These are phyloP conservation scores for Magnaporthales sp. DNA, from an alignment of 2,329 filamentous ascomycete species.

Conservation along the genomic window DNA sequence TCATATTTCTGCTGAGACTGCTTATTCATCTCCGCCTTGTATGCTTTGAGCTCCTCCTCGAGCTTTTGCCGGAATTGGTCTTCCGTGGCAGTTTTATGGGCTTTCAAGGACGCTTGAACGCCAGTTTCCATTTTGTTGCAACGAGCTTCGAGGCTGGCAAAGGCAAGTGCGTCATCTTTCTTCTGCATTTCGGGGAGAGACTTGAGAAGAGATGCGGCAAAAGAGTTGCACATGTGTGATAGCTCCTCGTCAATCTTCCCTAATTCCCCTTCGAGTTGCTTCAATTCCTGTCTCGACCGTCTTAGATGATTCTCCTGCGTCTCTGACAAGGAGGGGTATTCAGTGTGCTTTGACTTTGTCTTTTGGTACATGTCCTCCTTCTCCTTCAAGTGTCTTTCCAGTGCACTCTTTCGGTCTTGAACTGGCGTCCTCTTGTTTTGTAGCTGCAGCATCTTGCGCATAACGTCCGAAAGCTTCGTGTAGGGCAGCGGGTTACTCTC, in stretches of 20 bases:
- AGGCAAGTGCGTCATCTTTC: neutral
- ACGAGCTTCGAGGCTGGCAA: neutral
- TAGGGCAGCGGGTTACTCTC: neutral
- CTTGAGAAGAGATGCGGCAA: neutral
- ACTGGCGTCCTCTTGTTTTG: neutral
- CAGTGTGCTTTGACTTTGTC: constrained; percentile 1
- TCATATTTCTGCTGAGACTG: neutral
- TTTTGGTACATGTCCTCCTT: constrained; percentile 4
- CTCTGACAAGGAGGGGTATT: constrained; percentile 9
- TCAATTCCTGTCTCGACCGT: neutral
- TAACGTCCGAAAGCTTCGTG: neutral
- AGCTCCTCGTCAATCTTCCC: neutral
- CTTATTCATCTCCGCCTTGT: neutral
- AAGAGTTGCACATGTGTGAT: neutral
- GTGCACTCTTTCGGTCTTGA: neutral
- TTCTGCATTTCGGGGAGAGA: constrained; percentile 3
- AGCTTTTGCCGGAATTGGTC: neutral
- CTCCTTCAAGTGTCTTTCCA: constrained; percentile 3
- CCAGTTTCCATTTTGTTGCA: neutral
- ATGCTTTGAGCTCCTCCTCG: neutral
- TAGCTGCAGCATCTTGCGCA: neutral
- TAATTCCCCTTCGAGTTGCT: neutral
- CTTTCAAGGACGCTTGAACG: neutral
- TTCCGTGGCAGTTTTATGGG: neutral
- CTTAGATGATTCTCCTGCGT: neutral